Evolutionary conservation across 1,284 basidiomycete genomes (phyloP), one percentile per base, ranked within the genome.

Genomic region (Ceratobasidium sp.): DNA sequence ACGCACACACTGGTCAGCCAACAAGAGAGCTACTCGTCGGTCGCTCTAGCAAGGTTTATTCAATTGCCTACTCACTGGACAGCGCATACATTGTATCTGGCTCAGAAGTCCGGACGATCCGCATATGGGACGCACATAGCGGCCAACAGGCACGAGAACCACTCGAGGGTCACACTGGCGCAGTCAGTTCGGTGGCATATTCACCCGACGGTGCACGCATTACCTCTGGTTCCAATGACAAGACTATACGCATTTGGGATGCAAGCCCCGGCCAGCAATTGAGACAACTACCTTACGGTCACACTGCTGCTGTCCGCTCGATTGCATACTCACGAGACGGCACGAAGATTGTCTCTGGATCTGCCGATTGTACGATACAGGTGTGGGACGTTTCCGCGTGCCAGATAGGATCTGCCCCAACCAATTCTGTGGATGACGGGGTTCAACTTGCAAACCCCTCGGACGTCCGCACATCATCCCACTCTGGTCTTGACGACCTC

Each of bases 61-160:
- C 39, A 9, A 34, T 62, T 31, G 43, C 41, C 14, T 43, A 39
- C 59, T 74, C 62, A n/a, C 73, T 62, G 5, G 43, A 71, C 31
- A 29, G 66, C n/a, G 37, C 19, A 6, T 31, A 13, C 29, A 56
- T 56, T 31, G 29, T 13, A 6, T 56, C 53, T 16, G 53, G 53
- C 9, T 56, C 53, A 2, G 6, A 3, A 13, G 53, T 31, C 27
- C 29, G 16, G 24, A 56, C 53, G 2, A 19, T 56, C 9, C 29
- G 53, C 13, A 56, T 56, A 14, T 56, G 53, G 53, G 53, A 56
- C 11, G 8, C 29, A 34, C 11, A 31, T 1, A 56, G 22, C 4
- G 22, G 51, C 8, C 51, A 27, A 27, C 51, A 27, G 6, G 16
- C 29, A 9, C 7, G 4, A 27, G 8, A 9, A 5, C 51, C 51